Conservation (phyloP, 129 eudicot genomes). For the Tagetes patula region DNA sequence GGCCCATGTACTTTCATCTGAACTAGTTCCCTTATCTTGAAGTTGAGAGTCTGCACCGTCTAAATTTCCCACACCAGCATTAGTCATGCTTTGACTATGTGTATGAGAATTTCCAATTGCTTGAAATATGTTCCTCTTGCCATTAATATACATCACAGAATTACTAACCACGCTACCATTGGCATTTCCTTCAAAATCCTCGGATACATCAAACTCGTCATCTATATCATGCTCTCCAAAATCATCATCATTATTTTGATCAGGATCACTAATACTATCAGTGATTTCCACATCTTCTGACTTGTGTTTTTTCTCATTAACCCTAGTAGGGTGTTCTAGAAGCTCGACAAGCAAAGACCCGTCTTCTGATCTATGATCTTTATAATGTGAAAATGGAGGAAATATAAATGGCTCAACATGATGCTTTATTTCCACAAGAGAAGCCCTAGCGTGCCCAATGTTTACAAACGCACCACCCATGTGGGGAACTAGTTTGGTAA, state of each 20-base stretch:
- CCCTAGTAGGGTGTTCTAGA: conserved; percentile 41
- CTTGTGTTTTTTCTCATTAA: conserved; percentile 36
- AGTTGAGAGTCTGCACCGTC: conserved; percentile 24
- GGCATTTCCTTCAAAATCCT: conserved; percentile 43
- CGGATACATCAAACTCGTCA: conserved; percentile 48
- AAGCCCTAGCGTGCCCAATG: conserved; percentile 71
- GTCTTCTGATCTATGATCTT: conserved; percentile 41
- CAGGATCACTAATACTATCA: conserved; percentile 46
- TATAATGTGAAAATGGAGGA: conserved; percentile 54
- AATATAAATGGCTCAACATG: conserved; percentile 65
- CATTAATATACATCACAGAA: conserved; percentile 36
- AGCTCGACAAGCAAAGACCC: conserved; percentile 39
- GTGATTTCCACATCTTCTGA: conserved; percentile 40
- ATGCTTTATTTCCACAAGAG: conserved; percentile 66
- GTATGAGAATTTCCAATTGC: conserved; percentile 38
- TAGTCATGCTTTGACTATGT: conserved; percentile 27
- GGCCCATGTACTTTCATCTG: conserved; percentile 60
- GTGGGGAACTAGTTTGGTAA: conserved; percentile 77
- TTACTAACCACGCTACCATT: conserved; percentile 48
- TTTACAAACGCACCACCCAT: conserved; percentile 97
- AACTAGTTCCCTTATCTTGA: conserved; percentile 31
- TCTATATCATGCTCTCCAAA: conserved; percentile 58
- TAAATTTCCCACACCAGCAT: conserved; percentile 19
- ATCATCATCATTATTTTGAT: conserved; percentile 42
- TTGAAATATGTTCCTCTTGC: conserved; percentile 34